A percentile compares a stretch with the other conserved stretches of the same genome.
Evolutionary conservation across 768 basidiomycete genomes (phyloP).

Genomic region (Macrocybe gigantea): DNA sequence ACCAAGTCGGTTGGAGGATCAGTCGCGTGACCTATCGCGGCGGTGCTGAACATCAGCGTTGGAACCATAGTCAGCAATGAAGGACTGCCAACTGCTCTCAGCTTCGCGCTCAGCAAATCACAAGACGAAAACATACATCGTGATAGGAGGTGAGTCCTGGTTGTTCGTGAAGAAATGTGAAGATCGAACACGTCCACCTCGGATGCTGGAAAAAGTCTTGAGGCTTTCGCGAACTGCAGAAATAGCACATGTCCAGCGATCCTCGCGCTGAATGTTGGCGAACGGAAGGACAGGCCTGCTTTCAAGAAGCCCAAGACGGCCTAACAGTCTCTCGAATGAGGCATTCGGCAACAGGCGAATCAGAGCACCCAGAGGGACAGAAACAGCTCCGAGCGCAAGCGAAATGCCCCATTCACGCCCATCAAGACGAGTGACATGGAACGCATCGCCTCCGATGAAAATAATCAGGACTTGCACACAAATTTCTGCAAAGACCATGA

Average conservation of each 20-base stretch:
- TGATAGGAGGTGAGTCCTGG: no score
- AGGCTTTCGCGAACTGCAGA: slow-evolving; percentile 84
- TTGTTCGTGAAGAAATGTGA: slow-evolving; percentile 61
- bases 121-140: no score
- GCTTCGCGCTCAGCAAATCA: no score
- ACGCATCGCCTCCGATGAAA: slow-evolving; percentile 86
- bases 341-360: slow-evolving; percentile 77
- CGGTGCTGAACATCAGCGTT: slow-evolving; percentile 34
- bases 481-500: slow-evolving; percentile 50
- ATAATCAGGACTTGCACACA: slow-evolving; percentile 84
- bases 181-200: slow-evolving; percentile 81
- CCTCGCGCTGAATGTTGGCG: slow-evolving; percentile 46
- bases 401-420: slow-evolving; percentile 94
- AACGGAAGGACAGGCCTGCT: slow-evolving; percentile 64
- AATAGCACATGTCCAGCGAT: slow-evolving; percentile 73
- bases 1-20: slow-evolving; percentile 71
- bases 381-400: slow-evolving; percentile 77
- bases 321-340: slow-evolving; percentile 59
- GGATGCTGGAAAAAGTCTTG: slow-evolving; percentile 70
- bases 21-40: slow-evolving; percentile 68
- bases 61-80: slow-evolving; percentile 49
- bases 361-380: slow-evolving; percentile 82
- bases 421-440: slow-evolving; percentile 75
- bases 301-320: slow-evolving; percentile 49
- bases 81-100: slow-evolving; percentile 14